These are phyloP conservation scores for Mucor indicus DNA, from an alignment of 371 early-diverging fungal genomes.

Conservation along the genomic window DNA sequence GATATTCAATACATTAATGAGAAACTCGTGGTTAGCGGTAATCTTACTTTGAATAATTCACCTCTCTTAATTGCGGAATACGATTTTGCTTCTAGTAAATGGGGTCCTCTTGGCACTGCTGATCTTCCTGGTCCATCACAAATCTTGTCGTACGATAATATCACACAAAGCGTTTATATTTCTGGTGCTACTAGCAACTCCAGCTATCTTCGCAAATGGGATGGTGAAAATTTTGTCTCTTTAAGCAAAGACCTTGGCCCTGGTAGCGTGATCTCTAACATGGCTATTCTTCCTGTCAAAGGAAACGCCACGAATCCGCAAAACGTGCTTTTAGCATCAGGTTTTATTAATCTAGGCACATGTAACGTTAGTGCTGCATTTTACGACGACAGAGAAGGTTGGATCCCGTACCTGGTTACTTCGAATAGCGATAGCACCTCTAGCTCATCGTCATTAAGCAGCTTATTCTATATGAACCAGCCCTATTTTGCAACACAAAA, in stretches of 20 bases:
- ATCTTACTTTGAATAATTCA: conserved; percentile 39
- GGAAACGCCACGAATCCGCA: background rate
- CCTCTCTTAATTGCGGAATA: conserved; percentile 44
- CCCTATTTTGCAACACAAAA: background rate
- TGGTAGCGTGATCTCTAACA: conserved; percentile 28
- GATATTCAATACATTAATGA: conserved; percentile 53
- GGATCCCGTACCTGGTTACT: conserved; percentile 66
- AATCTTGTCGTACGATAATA: conserved; percentile 32
- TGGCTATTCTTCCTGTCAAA: conserved; percentile 17
- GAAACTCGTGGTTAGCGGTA: conserved; percentile 45
- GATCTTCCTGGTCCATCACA: conserved; percentile 38
- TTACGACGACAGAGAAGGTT: conserved; percentile 59
- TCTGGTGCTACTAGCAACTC: conserved; percentile 28
- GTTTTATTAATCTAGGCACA: conserved; percentile 41
- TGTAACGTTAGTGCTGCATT: conserved; percentile 59
- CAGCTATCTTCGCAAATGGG: conserved; percentile 33
- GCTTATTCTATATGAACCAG: conserved; percentile 46
- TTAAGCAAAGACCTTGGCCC: conserved; percentile 21
- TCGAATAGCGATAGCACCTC: conserved; percentile 35
- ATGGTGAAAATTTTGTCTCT: conserved; percentile 28
- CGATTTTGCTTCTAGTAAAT: conserved; percentile 38
- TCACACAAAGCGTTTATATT: conserved; percentile 32
- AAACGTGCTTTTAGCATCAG: conserved; percentile 37
- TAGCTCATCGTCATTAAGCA: conserved; percentile 22
- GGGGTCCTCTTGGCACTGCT: conserved; percentile 45